Conservation (phyloP, 768 basidiomycete genomes). For the Megacollybia marginata region DNA sequence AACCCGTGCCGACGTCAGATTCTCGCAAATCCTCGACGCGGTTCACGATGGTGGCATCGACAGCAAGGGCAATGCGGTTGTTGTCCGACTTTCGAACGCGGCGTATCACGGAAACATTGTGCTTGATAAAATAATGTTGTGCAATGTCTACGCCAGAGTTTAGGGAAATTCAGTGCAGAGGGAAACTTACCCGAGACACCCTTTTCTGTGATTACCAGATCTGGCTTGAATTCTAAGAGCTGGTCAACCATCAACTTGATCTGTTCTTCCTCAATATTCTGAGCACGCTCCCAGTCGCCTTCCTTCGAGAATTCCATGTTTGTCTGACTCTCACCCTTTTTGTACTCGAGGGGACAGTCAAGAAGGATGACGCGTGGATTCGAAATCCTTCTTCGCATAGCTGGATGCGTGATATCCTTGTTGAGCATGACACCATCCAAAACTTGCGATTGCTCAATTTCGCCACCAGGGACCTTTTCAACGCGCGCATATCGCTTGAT, state of each 20-base stretch:
- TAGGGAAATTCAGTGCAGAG: not conserved
- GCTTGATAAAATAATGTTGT: conserved; percentile 81
- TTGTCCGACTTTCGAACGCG: conserved; percentile 99
- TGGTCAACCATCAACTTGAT: conserved; percentile 79
- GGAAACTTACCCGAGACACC: conserved; percentile 78
- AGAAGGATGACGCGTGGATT: conserved; percentile 85
- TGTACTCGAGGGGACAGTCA: conserved; percentile 96
- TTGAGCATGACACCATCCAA: conserved; percentile 92
- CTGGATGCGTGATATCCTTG: conserved; percentile 98
- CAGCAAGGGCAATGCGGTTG: conserved; percentile 94
- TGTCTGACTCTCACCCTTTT: conserved; percentile 97
- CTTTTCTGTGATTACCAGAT: conserved; percentile 95
- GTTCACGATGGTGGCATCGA: conserved; percentile 96
- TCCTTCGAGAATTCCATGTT: conserved; percentile 98
- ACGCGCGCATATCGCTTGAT: conserved; percentile 97
- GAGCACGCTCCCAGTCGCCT: conserved; percentile 85
- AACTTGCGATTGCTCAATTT: conserved; percentile 89
- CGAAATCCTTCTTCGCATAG: conserved; percentile 87
- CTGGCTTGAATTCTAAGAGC: conserved; percentile 90
- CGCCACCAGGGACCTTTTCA: conserved; percentile 96
- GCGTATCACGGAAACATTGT: conserved; percentile 87
- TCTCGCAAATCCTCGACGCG: conserved; percentile 92
- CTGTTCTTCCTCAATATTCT: conserved; percentile 96
- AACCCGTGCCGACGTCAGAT: conserved; percentile 84
- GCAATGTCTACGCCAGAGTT: conserved; percentile 62